Evolutionary conservation across 257 asterid genomes (phyloP).

Genomic region (Ballota nigra): DNA sequence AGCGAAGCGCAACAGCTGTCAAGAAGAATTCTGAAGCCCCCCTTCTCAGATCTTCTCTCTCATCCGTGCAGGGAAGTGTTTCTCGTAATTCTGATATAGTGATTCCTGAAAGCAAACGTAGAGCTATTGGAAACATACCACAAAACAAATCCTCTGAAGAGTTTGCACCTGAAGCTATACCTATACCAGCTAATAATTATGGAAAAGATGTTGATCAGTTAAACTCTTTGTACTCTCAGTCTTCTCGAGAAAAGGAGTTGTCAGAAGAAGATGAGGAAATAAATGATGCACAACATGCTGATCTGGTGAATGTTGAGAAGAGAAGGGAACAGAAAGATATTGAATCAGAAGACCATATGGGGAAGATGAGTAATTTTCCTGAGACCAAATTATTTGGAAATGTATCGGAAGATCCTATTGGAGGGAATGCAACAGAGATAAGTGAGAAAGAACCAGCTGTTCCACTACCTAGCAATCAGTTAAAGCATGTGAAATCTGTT

Average conservation of each 20-base stretch:
- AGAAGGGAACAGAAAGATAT: background rate
- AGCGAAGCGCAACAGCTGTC: slow-evolving; percentile 63
- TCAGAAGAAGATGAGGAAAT: slow-evolving; percentile 19
- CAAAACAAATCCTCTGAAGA: slow-evolving; percentile 19
- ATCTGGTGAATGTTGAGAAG: slow-evolving; percentile 6
- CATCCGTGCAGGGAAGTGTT: slow-evolving; percentile 36
- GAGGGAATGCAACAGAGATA: slow-evolving; percentile 36
- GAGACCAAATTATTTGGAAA: slow-evolving; percentile 26
- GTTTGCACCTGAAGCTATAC: slow-evolving; percentile 23
- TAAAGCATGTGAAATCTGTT: slow-evolving; percentile 12
- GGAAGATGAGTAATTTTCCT: background rate
- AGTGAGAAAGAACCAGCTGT: slow-evolving; percentile 35
- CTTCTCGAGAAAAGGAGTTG: slow-evolving; percentile 20
- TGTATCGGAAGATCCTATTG: slow-evolving; percentile 28
- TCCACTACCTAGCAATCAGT: slow-evolving; percentile 24
- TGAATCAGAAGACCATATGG: slow-evolving; percentile 2
- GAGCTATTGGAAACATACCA: slow-evolving; percentile 6
- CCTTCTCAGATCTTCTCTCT: slow-evolving; percentile 37
- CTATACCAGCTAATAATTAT: slow-evolving; percentile 9
- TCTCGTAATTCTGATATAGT: slow-evolving; percentile 19
- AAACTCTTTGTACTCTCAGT: background rate
- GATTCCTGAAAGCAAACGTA: slow-evolving; percentile 23
- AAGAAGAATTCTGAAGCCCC: slow-evolving; percentile 39
- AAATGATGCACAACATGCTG: background rate
- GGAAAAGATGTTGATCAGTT: background rate